These are phyloP conservation scores for Knufia petricola DNA, from an alignment of 2,329 filamentous ascomycete genomes.

Conservation along the genomic window DNA sequence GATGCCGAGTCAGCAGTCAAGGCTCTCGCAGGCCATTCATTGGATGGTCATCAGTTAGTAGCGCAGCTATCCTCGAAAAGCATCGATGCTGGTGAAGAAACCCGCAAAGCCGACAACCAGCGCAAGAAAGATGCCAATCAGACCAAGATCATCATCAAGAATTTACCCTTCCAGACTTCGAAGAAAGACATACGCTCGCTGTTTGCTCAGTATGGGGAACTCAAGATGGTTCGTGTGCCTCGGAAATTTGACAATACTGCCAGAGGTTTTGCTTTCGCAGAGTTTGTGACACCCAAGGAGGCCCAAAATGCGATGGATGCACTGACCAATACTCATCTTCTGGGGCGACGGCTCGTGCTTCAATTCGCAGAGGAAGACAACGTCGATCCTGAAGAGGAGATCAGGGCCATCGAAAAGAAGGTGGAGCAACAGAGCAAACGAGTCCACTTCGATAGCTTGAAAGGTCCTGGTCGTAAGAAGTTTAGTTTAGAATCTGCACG, in stretches of 20 bases:
- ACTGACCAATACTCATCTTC: constrained; percentile 81
- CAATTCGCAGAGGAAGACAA: constrained; percentile 85
- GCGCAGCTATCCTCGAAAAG: constrained; percentile 83
- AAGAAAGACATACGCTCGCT: constrained; percentile 85
- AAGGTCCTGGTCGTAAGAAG: constrained; percentile 70
- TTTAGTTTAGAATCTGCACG: constrained; percentile 62
- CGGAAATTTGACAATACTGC: constrained; percentile 86
- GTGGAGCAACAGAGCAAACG: constrained; percentile 83
- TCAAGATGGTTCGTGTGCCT: constrained; percentile 84
- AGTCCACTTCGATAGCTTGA: constrained; percentile 76
- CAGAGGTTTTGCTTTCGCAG: constrained; percentile 92
- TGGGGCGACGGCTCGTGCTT: constrained; percentile 79
- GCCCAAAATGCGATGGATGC: constrained; percentile 85
- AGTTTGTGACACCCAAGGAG: constrained; percentile 85
- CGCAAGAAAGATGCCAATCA: constrained; percentile 67
- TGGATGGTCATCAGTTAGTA: constrained; percentile 79
- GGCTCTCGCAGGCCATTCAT: constrained; percentile 76
- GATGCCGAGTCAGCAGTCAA: constrained; percentile 70
- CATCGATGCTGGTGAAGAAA: constrained; percentile 77
- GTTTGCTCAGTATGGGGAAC: constrained; percentile 81
- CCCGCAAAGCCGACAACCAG: constrained; percentile 68
- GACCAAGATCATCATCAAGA: constrained; percentile 97
- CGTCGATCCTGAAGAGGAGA: constrained; percentile 88
- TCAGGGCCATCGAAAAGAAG: constrained; percentile 95
- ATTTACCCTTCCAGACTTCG: constrained; percentile 87